Base-by-base conservation (phyloP, 352 stramenopile species). In the Phytophthora idaei region DNA sequence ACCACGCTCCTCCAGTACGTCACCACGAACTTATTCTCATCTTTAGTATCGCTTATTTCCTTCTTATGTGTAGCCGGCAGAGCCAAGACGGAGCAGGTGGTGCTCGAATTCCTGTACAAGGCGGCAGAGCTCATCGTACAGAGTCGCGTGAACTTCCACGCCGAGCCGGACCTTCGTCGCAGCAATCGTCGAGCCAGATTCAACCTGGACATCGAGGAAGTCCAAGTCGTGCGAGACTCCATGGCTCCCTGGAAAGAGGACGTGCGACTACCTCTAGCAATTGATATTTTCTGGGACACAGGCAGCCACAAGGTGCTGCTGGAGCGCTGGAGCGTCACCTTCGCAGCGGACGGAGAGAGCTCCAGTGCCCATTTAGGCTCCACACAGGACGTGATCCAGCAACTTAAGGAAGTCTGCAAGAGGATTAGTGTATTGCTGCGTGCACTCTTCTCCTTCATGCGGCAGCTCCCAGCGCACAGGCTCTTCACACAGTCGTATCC, bases 41-140 rank as follows among this genome's bases (percentile, higher is more conserved):
- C 11, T 21, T 14, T 29, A 14, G 34, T 27, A 42, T 21, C 36
- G 2, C 4, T 46, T 29, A 49, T 31, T 46, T 69, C 27, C 34
- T 52, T 34, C 37, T 59, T 50, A 49, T 48, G 11, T 59, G 42
- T 36, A 84, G 82, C 86, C 2, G 86, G 86, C 1, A 78, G 86
- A 10, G 61, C 81, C 46, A 94, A 94, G 56, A 94, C 86, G 2
- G 88, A 96, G 61, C 86, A 93, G 53, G 86, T 94, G 37, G 85
- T 96, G 63, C 72, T 94, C 7, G 88, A 96, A 53, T 92, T 92
- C 55, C 69, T 94, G 3, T 92, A 90, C 71, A 96, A 96, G 65
- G 78, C 80, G 3, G 80, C 88, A 1, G 88, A 96, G 61, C 79
- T 96, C 42, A 85, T 96, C 37, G 63, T 94, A 27, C 86, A 93